Evolutionary conservation across 306 rosid species (phyloP).

Genomic region (Biancaea sappan): DNA sequence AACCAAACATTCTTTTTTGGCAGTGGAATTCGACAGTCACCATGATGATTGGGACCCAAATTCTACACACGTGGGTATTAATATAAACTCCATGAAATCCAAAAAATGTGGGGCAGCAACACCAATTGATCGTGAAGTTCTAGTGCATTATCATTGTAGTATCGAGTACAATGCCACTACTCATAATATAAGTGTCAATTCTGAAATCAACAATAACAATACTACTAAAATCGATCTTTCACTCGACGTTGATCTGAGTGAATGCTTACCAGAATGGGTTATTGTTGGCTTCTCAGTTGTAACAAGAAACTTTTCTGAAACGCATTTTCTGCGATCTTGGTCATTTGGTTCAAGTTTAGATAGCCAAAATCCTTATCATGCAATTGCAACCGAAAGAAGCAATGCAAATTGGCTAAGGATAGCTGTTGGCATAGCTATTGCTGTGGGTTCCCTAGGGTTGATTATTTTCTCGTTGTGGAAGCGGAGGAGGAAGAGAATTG

Average conservation of each 20-base stretch:
- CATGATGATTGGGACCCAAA: not conserved
- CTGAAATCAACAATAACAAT: too few species aligned
- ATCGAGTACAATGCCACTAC: constrained; percentile 15
- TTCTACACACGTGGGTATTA: constrained; percentile 29
- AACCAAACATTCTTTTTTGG: not conserved
- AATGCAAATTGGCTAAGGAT: too few species aligned
- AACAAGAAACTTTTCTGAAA: too few species aligned
- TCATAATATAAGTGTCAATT: not conserved
- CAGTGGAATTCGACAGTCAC: constrained; percentile 36
- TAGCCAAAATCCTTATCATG: too few species aligned
- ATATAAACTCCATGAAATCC: constrained; percentile 30
- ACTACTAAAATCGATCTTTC: too few species aligned
- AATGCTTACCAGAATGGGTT: not conserved
- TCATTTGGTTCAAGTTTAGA: not conserved
- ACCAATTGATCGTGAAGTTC: too few species aligned
- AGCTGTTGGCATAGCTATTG: too few species aligned
- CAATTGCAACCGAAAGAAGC: too few species aligned
- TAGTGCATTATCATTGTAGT: not conserved
- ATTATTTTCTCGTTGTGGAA: too few species aligned
- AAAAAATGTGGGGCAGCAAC: not conserved
- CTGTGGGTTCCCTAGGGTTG: too few species aligned
- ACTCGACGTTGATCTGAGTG: not conserved
- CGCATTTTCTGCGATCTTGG: not conserved
- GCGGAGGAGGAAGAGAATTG: not conserved
- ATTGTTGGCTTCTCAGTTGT: not conserved